Evolutionary conservation across 371 early-diverging fungal genomes (phyloP), one percentile per base, ranked within the genome.

Genomic region (Parasitella parasitica): DNA sequence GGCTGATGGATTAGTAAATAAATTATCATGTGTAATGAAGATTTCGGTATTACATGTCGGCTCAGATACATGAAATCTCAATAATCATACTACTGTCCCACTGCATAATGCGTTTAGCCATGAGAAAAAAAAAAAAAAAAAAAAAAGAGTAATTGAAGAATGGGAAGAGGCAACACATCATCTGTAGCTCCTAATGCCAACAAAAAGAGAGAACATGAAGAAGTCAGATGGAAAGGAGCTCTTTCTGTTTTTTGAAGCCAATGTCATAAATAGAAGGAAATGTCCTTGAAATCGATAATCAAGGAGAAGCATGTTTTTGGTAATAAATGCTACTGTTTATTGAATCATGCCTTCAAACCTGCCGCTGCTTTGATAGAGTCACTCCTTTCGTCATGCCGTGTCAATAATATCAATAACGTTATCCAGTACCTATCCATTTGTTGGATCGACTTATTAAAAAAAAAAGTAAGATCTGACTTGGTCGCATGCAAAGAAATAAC

Each of bases 331-430:
- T n/a, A n/a, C 32, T 3, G 11, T 32, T 0, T 26, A 27, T 41
- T 24, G 46, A 39, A 59, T 58, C 36, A 65, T 59, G 54, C 39
- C 65, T 59, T 65, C 59, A 54, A 37, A 43, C 36, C 38, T 54
- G 65, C 60, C 55, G 65, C 49, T 41, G 18, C 28, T 27, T 43
- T 58, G 38, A 58, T 53, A 61, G n/a, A 53, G 18, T 41, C 30
- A 37, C 57, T 51, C 63, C 57, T 53, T 53, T 58, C 52, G 54
- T 58, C 59, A 65, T 65, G 65, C 59, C 65, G 54, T 59, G 39
- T 54, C 54, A 59, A 37, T 63, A 54, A 52, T 18, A 18, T 41
- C 15, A 1, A 15, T 4, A 7, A 8, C 7, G 41, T 20, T 41
- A 6, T 8, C 20, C 6, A 41, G 6, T 15, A 9, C 20, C 18